These are phyloP conservation scores for Phytophthora hybrid DNA, from an alignment of 352 stramenopile genomes.

Conservation along the genomic window DNA sequence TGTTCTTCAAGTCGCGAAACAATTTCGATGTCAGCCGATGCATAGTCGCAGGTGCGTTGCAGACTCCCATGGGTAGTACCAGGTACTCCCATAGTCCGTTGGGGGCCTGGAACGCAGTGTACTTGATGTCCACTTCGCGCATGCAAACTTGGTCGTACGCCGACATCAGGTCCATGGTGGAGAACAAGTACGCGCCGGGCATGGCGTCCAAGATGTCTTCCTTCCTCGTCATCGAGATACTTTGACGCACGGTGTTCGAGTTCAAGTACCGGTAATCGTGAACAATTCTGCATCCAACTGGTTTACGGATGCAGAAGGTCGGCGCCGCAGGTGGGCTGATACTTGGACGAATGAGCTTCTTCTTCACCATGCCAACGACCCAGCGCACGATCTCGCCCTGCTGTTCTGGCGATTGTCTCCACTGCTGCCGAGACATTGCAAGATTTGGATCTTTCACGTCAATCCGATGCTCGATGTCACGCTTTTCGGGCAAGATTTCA, in stretches of 20 bases:
- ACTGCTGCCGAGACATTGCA: conserved; percentile 19
- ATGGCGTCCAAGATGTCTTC: no score
- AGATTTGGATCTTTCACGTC: background rate
- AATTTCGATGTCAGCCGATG: conserved; percentile 14
- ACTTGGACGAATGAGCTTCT: background rate
- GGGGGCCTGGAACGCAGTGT: conserved; percentile 19
- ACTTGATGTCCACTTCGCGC: conserved; percentile 28
- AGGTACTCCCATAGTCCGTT: conserved; percentile 19
- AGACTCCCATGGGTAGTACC: background rate
- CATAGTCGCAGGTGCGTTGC: background rate
- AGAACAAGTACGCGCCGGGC: background rate
- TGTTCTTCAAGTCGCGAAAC: conserved; percentile 1
- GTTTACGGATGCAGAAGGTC: background rate
- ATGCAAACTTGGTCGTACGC: conserved; percentile 40
- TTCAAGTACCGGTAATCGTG: background rate
- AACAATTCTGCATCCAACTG: background rate
- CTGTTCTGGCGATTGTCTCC: conserved; percentile 17
- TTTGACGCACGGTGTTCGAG: background rate
- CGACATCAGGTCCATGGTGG: background rate
- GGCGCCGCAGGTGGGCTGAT: background rate
- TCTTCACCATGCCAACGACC: background rate
- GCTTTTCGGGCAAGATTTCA: conserved; percentile 8
- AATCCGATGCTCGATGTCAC: background rate
- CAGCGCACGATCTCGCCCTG: conserved; percentile 6
- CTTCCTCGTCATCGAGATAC: background rate